phyloP scores from a whole-genome alignment of 345 rosid genomes.

The Brassica incana region DNA sequence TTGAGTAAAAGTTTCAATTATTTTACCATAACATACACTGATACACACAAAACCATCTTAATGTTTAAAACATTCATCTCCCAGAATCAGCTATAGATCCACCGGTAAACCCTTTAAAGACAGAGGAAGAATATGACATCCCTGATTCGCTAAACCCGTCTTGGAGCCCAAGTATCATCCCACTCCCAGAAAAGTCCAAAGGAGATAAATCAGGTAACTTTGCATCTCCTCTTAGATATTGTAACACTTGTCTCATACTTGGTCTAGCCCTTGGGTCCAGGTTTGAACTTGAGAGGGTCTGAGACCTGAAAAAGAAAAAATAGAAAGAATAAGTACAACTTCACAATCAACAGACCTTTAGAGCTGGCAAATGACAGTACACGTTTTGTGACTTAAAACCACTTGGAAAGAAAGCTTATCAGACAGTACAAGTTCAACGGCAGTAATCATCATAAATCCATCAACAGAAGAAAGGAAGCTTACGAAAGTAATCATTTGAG shows the following conservation, averaged over 20 bases:
- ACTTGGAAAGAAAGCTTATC: too few relatives aligned
- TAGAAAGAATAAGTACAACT: too few relatives aligned
- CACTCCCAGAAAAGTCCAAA: neutral
- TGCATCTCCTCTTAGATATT: constrained; percentile 34
- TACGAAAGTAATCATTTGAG: too few relatives aligned
- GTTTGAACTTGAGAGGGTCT: neutral
- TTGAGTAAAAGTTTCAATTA: neutral
- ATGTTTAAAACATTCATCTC: neutral
- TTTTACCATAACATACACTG: neutral
- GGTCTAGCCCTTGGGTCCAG: neutral
- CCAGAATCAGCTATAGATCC: neutral
- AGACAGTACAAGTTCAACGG: too few relatives aligned
- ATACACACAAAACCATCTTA: neutral
- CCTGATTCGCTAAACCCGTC: neutral
- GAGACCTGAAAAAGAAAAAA: too few relatives aligned
- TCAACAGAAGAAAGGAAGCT: too few relatives aligned
- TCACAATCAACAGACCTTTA: too few relatives aligned
- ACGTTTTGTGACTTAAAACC: too few relatives aligned
- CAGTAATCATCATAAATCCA: too few relatives aligned
- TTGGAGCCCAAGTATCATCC: neutral
- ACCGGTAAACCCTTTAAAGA: neutral
- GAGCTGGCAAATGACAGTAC: too few relatives aligned
- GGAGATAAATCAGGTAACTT: constrained; percentile 39
- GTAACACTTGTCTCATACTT: constrained; percentile 33
- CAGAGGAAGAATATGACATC: neutral